Conservation (phyloP, 2,329 filamentous ascomycete species). For the Juglanconis juglandina region DNA sequence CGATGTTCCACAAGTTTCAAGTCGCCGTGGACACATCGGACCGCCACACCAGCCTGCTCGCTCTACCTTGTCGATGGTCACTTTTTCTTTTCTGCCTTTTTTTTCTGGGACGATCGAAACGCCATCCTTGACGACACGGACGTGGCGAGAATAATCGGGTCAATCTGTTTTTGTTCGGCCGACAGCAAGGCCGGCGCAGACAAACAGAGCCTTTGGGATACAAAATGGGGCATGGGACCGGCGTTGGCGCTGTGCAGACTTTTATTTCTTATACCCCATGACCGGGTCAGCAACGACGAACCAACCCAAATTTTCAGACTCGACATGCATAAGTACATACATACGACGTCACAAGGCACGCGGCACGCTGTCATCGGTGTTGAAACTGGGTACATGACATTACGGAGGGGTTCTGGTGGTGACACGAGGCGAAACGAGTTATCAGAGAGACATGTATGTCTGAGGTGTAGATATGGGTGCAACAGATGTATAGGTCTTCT, state of each 20-base stretch:
- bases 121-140: neutral
- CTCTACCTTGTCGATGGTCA: neutral
- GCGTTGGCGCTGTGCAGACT: neutral
- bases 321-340: neutral
- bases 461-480: neutral
- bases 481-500: neutral
- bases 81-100: neutral
- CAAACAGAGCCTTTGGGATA: neutral
- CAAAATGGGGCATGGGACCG: neutral
- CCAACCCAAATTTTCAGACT: neutral
- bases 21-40: neutral
- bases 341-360: neutral
- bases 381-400: neutral
- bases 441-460: slow-evolving; percentile 3
- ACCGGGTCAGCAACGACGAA: no score
- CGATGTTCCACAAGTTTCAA: neutral
- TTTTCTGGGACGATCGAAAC: neutral
- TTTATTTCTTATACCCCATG: neutral
- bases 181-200: neutral
- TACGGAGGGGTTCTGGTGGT: neutral
- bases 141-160: neutral
- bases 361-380: neutral
- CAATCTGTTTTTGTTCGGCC: neutral
- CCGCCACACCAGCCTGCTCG: neutral
- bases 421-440: neutral